Conservation (phyloP, 2,329 filamentous ascomycete species). For the Ophiostoma montium region DNA sequence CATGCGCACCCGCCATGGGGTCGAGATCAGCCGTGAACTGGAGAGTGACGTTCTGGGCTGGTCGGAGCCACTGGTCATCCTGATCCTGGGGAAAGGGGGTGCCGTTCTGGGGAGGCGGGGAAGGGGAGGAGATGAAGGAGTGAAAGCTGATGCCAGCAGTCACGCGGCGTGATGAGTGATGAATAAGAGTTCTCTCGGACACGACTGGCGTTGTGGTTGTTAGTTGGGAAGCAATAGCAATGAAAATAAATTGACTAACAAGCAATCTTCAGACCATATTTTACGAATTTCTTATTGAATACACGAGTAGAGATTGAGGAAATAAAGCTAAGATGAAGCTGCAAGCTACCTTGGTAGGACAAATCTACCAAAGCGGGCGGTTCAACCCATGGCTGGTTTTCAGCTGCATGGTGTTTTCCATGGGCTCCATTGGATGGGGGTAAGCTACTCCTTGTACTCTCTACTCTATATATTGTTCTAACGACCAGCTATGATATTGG, state of each 20-base stretch:
- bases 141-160: slow-evolving; percentile 5
- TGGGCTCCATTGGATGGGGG: slow-evolving; percentile 12
- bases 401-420: slow-evolving; percentile 10
- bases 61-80: neutral
- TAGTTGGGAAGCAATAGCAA: no score
- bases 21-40: neutral
- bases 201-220: neutral
- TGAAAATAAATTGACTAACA: no score
- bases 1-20: neutral
- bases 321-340: no score
- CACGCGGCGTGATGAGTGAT: slow-evolving; percentile 1
- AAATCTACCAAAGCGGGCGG: neutral
- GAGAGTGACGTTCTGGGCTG: neutral
- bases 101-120: slow-evolving; percentile 8
- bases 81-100: neutral
- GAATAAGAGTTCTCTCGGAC: neutral
- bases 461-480: neutral
- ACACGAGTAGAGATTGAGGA: no score
- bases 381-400: slow-evolving; percentile 10
- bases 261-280: no score
- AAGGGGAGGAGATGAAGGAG: slow-evolving; percentile 13
- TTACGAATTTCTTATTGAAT: no score
- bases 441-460: neutral
- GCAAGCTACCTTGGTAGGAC: neutral
- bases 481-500: slow-evolving; percentile 10